Percentiles rank a stretch among this genome's conserved stretches.
These are phyloP conservation scores for Astrocystis sublimbata DNA, from an alignment of 495 filamentous ascomycete genomes.

Conservation along the genomic window DNA sequence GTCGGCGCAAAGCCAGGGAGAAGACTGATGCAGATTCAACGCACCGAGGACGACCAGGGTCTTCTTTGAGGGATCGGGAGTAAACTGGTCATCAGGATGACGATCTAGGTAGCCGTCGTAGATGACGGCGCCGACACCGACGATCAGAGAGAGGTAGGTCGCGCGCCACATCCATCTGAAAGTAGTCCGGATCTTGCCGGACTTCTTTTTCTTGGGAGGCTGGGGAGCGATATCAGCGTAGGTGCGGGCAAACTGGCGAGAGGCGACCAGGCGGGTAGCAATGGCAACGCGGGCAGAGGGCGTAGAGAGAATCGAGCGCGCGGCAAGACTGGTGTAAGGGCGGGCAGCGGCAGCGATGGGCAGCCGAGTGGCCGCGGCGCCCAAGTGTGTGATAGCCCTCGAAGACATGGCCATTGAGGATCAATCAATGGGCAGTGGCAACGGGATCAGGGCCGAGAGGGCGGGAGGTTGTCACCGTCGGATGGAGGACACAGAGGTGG, in stretches of 20 bases:
- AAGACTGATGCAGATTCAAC: constrained; percentile 24
- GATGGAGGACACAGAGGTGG: background rate
- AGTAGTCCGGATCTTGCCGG: constrained; percentile 40
- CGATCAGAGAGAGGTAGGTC: constrained; percentile 69
- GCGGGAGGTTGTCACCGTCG: background rate
- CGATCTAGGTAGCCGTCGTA: constrained; percentile 81
- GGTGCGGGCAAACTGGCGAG: constrained; percentile 43
- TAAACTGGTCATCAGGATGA: constrained; percentile 76
- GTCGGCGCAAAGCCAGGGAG: constrained; percentile 13
- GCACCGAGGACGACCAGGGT: constrained; percentile 94
- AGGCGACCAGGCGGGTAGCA: constrained; percentile 8
- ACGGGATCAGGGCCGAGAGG: constrained; percentile 7
- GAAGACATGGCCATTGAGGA: constrained; percentile 19
- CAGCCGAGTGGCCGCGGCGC: constrained; percentile 14
- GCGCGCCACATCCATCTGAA: constrained; percentile 67
- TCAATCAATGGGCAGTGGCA: constrained; percentile 10
- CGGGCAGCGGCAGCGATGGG: constrained; percentile 15
- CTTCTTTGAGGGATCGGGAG: constrained; percentile 88
- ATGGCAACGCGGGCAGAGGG: constrained; percentile 19
- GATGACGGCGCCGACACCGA: constrained; percentile 65
- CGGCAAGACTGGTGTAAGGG: constrained; percentile 45
- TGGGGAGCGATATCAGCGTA: constrained; percentile 38
- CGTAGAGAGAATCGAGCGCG: background rate
- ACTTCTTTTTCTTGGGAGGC: constrained; percentile 38
- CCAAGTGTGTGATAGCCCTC: constrained; percentile 17